Evolutionary conservation across 108 stramenopile species (phyloP).

Genomic region (Nitzschia sp.): DNA sequence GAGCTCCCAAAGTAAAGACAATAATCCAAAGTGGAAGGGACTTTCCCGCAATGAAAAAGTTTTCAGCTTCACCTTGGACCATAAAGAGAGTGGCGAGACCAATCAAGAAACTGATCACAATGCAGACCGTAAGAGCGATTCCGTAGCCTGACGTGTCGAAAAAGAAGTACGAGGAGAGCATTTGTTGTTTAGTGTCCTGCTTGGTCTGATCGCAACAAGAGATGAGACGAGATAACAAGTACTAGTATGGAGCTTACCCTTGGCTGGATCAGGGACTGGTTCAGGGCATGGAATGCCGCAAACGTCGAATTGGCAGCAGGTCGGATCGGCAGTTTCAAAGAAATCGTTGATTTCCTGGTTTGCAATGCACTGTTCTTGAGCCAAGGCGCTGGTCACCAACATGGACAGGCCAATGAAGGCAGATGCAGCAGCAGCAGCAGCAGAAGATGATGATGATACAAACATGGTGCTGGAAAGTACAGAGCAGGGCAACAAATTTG

Average conservation of each 20-base stretch:
- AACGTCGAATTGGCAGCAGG: constrained; percentile 54
- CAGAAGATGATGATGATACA: not conserved
- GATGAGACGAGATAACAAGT: no score
- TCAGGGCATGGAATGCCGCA: constrained; percentile 61
- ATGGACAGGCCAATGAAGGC: not conserved
- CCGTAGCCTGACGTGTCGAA: constrained; percentile 59
- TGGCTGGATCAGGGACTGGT: constrained; percentile 31
- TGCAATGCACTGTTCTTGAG: constrained; percentile 9
- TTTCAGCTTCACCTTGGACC: constrained; percentile 61
- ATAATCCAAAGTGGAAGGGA: constrained; percentile 72
- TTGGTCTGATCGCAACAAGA: no score
- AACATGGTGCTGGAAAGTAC: not conserved
- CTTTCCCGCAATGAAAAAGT: constrained; percentile 83
- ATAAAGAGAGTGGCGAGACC: constrained; percentile 55
- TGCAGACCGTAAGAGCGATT: constrained; percentile 53
- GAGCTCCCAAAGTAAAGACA: constrained; percentile 56
- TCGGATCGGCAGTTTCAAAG: constrained; percentile 7
- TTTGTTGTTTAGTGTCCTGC: not conserved
- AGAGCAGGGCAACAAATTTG: not conserved
- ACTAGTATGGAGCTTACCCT: constrained; percentile 40
- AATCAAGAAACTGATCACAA: constrained; percentile 50
- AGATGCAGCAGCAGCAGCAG: not conserved
- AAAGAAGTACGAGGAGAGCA: no score
- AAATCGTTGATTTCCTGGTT: constrained; percentile 5
- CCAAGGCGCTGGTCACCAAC: not conserved